Evolutionary conservation across 257 asterid species (phyloP).

Genomic region (Handroanthus guayacan): DNA sequence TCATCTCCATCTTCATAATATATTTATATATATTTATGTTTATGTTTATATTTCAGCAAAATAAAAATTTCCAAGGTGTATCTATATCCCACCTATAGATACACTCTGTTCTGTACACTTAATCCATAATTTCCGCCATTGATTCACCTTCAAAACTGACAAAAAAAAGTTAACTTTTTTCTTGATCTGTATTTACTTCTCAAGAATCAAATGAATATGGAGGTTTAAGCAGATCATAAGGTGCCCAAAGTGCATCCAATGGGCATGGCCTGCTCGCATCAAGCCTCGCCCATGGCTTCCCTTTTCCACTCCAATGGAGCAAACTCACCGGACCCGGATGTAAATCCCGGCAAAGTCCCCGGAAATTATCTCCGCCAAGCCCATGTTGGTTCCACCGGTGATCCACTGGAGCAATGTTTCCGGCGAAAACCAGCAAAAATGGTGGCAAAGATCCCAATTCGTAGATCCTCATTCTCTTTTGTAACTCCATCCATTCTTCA

Average conservation of each 20-base stretch:
- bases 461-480: conserved; percentile 85
- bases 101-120: conserved; percentile 35
- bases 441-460: conserved; percentile 91
- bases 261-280: conserved; percentile 91
- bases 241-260: conserved; percentile 94
- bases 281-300: conserved; percentile 95
- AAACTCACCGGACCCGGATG: conserved; percentile 94
- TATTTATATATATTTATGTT: background rate
- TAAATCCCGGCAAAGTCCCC: conserved; percentile 90
- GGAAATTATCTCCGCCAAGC: conserved; percentile 86
- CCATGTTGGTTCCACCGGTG: conserved; percentile 96
- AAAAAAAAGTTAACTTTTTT: background rate
- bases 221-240: conserved; percentile 84
- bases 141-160: background rate
- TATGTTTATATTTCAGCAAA: conserved; percentile 26
- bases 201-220: conserved; percentile 84
- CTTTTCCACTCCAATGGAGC: conserved; percentile 97
- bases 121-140: conserved; percentile 19
- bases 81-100: conserved; percentile 8
- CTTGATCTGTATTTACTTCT: conserved; percentile 16
- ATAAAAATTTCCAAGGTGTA: conserved; percentile 9
- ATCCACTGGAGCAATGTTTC: conserved; percentile 80
- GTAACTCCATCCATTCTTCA: conserved; percentile 96
- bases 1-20: background rate
- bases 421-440: conserved; percentile 86